Conservation (phyloP, 805 yeast genomes). For the Saccharomycopsis oosterbeekiorum region DNA sequence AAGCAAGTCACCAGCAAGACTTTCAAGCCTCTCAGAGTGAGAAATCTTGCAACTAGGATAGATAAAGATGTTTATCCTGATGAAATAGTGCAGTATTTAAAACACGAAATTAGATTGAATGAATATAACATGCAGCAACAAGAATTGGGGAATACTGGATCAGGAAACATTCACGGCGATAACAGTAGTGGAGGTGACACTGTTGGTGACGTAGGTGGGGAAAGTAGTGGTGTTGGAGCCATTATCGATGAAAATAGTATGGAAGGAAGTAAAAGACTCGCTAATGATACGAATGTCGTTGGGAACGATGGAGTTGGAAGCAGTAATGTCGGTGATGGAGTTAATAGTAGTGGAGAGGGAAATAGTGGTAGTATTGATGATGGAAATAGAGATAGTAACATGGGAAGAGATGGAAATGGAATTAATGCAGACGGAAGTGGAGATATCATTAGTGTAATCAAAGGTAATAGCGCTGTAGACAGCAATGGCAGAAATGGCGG, state of each 20-base stretch:
- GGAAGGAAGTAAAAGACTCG: not conserved
- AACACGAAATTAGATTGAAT: not conserved
- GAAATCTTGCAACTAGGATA: conserved; percentile 44
- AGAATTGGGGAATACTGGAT: not conserved
- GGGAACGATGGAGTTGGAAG: not conserved
- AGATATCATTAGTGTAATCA: conserved; percentile 23
- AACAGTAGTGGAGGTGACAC: not conserved
- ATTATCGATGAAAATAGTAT: not conserved
- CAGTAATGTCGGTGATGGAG: conserved; percentile 26
- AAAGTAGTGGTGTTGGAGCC: not conserved
- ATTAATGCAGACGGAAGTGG: conserved; percentile 25
- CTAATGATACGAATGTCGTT: conserved; percentile 25
- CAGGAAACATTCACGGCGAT: not conserved
- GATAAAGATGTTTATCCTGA: conserved; percentile 69
- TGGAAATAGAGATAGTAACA: conserved; percentile 17
- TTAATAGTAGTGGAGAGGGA: conserved; percentile 3
- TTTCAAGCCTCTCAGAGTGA: conserved; percentile 69
- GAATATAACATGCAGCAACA: not conserved
- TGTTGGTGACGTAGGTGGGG: not conserved
- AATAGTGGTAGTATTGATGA: conserved; percentile 21
- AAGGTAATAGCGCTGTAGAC: not conserved
- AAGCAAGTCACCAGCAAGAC: conserved; percentile 50
- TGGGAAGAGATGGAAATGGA: conserved; percentile 19
- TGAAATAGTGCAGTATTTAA: conserved; percentile 36
- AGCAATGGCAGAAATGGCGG: conserved; percentile 20